phyloP scores from a whole-genome alignment of 2,329 filamentous ascomycete species.

The Plenodomus tracheiphilus region DNA sequence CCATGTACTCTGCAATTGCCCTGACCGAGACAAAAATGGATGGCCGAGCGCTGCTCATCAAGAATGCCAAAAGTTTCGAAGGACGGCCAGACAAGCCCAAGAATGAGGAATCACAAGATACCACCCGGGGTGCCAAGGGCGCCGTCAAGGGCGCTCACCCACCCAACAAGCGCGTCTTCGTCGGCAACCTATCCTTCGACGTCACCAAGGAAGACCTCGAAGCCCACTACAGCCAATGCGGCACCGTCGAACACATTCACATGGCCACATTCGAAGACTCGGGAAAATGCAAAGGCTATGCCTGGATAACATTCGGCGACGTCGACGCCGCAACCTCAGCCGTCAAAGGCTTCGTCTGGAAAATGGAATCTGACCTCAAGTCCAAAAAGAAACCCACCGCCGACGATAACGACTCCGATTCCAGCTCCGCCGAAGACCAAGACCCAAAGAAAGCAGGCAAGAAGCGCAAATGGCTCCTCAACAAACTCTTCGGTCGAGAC shows the following conservation, averaged over 20 bases:
- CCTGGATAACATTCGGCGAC: conserved; percentile 89
- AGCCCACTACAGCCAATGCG: conserved; percentile 83
- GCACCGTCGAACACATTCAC: conserved; percentile 79
- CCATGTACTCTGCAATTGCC: conserved; percentile 75
- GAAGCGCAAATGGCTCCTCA: conserved; percentile 75
- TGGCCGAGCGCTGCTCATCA: conserved; percentile 85
- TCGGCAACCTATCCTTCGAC: conserved; percentile 63
- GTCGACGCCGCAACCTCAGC: conserved; percentile 73
- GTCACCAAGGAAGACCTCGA: conserved; percentile 74
- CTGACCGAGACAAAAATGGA: conserved; percentile 81
- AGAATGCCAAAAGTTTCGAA: conserved; percentile 86
- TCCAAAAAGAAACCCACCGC: conserved; percentile 58
- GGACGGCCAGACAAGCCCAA: conserved; percentile 75
- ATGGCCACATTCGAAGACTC: conserved; percentile 95
- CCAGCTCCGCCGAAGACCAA: conserved; percentile 56
- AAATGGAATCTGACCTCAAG: conserved; percentile 58
- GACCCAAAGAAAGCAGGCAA: conserved; percentile 52
- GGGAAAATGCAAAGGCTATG: conserved; percentile 97
- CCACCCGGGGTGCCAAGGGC: conserved; percentile 34
- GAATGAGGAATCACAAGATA: conserved; percentile 34
- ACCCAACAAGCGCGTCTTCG: conserved; percentile 80
- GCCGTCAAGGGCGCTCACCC: conserved; percentile 53
- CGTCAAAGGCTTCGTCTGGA: conserved; percentile 78
- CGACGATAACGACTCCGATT: conserved; percentile 54
- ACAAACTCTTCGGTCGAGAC: conserved; percentile 75